A percentile compares a stretch with the other conserved stretches of the same genome.
These are phyloP conservation scores for Monilinia vaccinii-corymbosi DNA, from an alignment of 2,329 filamentous ascomycete species.

Conservation along the genomic window DNA sequence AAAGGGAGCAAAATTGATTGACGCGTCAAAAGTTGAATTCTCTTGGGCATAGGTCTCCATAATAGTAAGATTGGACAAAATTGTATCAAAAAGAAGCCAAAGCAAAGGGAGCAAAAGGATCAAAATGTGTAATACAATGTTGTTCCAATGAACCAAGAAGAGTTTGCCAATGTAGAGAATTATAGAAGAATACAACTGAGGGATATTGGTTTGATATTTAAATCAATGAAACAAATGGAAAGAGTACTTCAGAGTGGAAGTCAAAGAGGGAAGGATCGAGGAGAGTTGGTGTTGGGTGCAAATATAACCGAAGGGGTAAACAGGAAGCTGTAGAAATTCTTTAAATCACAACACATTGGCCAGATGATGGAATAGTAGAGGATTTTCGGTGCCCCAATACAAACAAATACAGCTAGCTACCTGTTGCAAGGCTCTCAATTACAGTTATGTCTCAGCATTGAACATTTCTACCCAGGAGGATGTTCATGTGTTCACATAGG, in stretches of 20 bases:
- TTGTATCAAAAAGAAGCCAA: slow-evolving; percentile 2
- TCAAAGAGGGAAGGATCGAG: not conserved
- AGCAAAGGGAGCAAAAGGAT: slow-evolving; percentile 10
- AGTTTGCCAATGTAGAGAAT: slow-evolving; percentile 12
- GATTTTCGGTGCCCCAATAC: not conserved
- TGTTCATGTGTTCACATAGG: not conserved
- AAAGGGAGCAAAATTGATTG: slow-evolving; percentile 25
- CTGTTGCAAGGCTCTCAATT: not conserved
- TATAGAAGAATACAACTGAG: not conserved
- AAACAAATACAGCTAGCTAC: not conserved
- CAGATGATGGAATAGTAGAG: not conserved
- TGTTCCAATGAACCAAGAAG: slow-evolving; percentile 28
- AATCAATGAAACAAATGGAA: not conserved
- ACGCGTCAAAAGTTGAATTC: slow-evolving; percentile 12
- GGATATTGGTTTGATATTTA: not conserved
- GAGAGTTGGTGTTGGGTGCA: not conserved
- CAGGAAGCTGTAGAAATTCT: not conserved
- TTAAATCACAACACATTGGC: not conserved
- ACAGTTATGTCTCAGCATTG: not conserved
- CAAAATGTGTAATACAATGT: slow-evolving; percentile 29
- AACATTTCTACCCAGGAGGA: not conserved
- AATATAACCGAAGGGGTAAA: not conserved
- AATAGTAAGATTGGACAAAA: slow-evolving; percentile 10
- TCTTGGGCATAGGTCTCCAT: slow-evolving; percentile 20
- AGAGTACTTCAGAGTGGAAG: not conserved